Conservation (phyloP, 176 grass and related monocot species). For the Oryza officinalis region DNA sequence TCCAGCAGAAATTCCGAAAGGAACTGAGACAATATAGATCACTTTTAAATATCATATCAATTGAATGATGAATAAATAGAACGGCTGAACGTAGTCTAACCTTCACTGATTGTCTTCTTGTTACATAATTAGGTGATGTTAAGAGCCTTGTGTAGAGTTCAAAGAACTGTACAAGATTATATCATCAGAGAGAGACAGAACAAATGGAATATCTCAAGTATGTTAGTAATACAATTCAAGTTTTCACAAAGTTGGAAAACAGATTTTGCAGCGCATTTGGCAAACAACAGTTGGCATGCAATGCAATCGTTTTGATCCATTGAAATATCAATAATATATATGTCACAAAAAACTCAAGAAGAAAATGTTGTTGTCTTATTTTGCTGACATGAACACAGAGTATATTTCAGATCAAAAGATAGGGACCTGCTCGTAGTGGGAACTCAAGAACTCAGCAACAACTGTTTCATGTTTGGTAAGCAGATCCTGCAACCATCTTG, state of each 20-base stretch:
- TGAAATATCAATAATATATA: background rate
- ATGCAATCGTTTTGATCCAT: background rate
- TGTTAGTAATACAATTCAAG: constrained; percentile 3
- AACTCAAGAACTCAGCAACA: constrained; percentile 61
- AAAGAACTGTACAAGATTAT: constrained; percentile 64
- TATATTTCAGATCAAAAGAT: constrained; percentile 23
- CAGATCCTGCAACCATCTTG: constrained; percentile 63
- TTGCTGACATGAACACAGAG: constrained; percentile 4
- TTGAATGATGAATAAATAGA: constrained; percentile 13
- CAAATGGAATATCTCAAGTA: constrained; percentile 18
- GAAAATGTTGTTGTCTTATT: background rate
- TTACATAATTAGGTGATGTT: constrained; percentile 77
- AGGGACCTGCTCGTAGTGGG: constrained; percentile 64
- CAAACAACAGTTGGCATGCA: constrained; percentile 1
- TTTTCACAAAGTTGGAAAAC: constrained; percentile 22
- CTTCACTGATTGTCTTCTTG: constrained; percentile 80
- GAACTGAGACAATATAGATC: constrained; percentile 47
- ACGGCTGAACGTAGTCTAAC: constrained; percentile 41
- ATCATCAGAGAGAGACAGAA: constrained; percentile 2
- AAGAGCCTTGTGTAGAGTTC: constrained; percentile 66
- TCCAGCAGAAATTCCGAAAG: constrained; percentile 82
- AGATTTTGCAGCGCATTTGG: background rate
- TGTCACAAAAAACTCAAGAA: background rate
- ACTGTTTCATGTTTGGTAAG: constrained; percentile 75
- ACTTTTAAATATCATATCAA: constrained; percentile 33